Evolutionary conservation across 306 rosid species (phyloP).

Genomic region (Crotalaria pallida): DNA sequence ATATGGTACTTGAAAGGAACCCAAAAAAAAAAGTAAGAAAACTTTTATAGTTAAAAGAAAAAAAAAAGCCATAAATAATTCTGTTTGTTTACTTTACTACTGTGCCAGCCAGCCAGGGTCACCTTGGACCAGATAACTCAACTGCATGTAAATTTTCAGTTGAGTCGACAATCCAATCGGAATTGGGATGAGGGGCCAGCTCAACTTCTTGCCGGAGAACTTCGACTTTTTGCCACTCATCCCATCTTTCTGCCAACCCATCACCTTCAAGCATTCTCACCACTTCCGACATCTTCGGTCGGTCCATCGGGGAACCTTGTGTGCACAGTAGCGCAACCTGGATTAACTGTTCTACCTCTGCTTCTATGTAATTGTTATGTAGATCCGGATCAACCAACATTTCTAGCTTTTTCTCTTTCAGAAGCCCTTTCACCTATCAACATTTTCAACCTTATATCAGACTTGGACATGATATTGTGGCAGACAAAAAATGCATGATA

Average conservation of each 20-base stretch:
- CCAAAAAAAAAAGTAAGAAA: slow-evolving; percentile 16
- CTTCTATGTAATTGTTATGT: slow-evolving; percentile 68
- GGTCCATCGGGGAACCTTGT: slow-evolving; percentile 92
- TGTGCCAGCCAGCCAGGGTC: slow-evolving; percentile 37
- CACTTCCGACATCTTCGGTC: slow-evolving; percentile 98
- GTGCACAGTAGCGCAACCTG: slow-evolving; percentile 98
- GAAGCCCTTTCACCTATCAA: slow-evolving; percentile 84
- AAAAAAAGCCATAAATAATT: slow-evolving; percentile 44
- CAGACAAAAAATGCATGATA: too few relatives aligned
- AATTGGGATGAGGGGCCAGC: slow-evolving; percentile 78
- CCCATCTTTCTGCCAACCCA: slow-evolving; percentile 98
- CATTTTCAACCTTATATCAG: slow-evolving; percentile 13
- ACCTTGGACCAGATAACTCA: slow-evolving; percentile 98
- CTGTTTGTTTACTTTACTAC: slow-evolving; percentile 15
- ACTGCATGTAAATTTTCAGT: slow-evolving; percentile 96
- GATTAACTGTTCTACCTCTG: slow-evolving; percentile 94
- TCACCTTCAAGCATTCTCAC: slow-evolving; percentile 99
- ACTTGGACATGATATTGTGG: not conserved
- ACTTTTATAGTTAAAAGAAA: slow-evolving; percentile 49
- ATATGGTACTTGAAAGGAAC: slow-evolving; percentile 27
- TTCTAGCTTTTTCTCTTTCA: slow-evolving; percentile 86
- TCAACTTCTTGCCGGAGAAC: slow-evolving; percentile 92
- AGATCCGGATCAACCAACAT: slow-evolving; percentile 98
- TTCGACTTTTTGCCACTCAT: slow-evolving; percentile 96
- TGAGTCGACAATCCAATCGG: slow-evolving; percentile 94